A percentile compares a stretch with the other conserved stretches of the same genome.
phyloP scores from a whole-genome alignment of 2,329 filamentous ascomycete genomes.

The Colletotrichum abscissum region DNA sequence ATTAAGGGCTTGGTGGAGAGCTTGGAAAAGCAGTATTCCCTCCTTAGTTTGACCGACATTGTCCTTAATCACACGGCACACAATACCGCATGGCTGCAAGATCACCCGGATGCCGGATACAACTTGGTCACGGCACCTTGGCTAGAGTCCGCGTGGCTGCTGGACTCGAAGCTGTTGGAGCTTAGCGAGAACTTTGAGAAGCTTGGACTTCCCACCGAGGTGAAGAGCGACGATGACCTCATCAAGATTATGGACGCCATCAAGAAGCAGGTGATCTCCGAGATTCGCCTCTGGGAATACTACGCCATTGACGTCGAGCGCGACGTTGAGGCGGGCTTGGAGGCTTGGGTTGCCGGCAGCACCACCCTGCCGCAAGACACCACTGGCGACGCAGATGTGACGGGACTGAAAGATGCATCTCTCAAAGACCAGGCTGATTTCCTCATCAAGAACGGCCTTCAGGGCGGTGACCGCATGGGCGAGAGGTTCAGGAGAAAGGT shows the following conservation, averaged over 20 bases:
- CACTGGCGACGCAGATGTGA: conserved; percentile 49
- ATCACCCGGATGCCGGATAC: conserved; percentile 96
- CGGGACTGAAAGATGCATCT: conserved; percentile 58
- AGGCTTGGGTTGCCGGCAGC: conserved; percentile 76
- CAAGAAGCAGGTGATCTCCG: conserved; percentile 81
- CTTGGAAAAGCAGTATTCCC: conserved; percentile 85
- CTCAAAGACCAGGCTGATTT: conserved; percentile 68
- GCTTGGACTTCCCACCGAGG: conserved; percentile 79
- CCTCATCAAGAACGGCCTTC: conserved; percentile 75
- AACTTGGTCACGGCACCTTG: conserved; percentile 90
- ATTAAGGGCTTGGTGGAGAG: conserved; percentile 80
- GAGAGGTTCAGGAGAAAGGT: conserved; percentile 81
- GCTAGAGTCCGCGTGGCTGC: conserved; percentile 72
- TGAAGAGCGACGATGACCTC: conserved; percentile 79
- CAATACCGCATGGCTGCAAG: conserved; percentile 93
- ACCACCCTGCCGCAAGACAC: conserved; percentile 63
- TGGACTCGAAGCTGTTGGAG: conserved; percentile 74
- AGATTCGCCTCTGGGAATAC: conserved; percentile 90
- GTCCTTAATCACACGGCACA: conserved; percentile 98
- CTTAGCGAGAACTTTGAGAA: conserved; percentile 79
- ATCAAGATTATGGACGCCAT: conserved; percentile 84
- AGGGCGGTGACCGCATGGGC: conserved; percentile 79
- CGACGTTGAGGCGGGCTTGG: conserved; percentile 74
- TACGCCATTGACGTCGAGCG: conserved; percentile 85
- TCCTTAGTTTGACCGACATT: conserved; percentile 93